Evolutionary conservation across 306 rosid species (phyloP).

Genomic region (Citrullus mucosospermus): DNA sequence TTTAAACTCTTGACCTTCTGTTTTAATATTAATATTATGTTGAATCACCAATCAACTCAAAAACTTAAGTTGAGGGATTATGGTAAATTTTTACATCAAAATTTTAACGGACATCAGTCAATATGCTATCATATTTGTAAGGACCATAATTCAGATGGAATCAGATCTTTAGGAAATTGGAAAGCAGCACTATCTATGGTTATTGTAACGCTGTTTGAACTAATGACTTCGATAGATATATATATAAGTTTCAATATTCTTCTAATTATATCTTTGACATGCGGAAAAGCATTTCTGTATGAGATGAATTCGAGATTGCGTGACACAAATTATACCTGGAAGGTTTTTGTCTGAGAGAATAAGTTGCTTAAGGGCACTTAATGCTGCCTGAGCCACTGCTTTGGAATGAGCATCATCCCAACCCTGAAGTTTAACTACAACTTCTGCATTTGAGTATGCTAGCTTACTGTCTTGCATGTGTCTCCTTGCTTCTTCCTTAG

Average conservation of each 20-base stretch:
- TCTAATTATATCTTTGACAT: not conserved
- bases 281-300: not conserved
- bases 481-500: constrained; percentile 64
- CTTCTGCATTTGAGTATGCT: constrained; percentile 70
- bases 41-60: too few species aligned
- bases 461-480: constrained; percentile 37
- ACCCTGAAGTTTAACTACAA: constrained; percentile 73
- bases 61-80: too few species aligned
- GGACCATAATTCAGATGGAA: not conserved
- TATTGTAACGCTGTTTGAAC: not conserved
- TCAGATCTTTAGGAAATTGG: not conserved
- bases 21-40: too few species aligned
- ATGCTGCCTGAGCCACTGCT: constrained; percentile 66
- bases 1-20: too few species aligned
- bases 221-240: too few species aligned
- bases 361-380: constrained; percentile 82
- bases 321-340: constrained; percentile 39
- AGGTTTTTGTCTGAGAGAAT: constrained; percentile 69
- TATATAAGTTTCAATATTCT: too few species aligned
- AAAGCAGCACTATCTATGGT: too few species aligned
- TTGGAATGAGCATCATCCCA: constrained; percentile 70
- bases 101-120: too few species aligned
- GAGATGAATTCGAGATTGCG: not conserved
- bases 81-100: too few species aligned
- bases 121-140: not conserved